Evolutionary conservation across 306 rosid genomes (phyloP), one percentile per base, ranked within the genome.

Genomic region (Fragaria vesca): DNA sequence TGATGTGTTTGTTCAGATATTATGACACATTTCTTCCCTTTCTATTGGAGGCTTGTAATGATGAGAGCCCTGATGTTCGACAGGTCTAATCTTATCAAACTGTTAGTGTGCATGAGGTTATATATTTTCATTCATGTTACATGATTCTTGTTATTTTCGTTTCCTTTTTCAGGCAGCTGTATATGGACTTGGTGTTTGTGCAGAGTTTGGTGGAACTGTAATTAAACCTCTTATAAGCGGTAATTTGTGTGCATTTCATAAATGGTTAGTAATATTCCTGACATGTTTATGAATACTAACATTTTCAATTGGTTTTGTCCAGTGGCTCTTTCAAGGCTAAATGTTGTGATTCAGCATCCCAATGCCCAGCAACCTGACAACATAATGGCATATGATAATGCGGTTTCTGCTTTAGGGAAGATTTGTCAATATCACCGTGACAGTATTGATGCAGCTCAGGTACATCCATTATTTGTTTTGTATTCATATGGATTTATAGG

Each of bases 151-250:
- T 55, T 21, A 50, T 71, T 84, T 70, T 80, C 66, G 79, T 18
- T 21, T 10, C 68, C 71, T 82, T 45, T 69, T 86, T 74, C 84
- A 93, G 99, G 98, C 98, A 34, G 98, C 99, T 60, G 96, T 96
- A 46, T 96, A 96, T 84, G 99, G 99, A 76, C 96, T 96, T 12
- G 99, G 98, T 81, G 99, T 96, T 51, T 96, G 99, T 86, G 96
- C 96, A 7, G 99, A 93, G 86, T 96, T 79, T 78, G 99, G 99
- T 43, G 99, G 96, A 79, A 79, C 94, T 50, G 92, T 89, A 55
- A 86, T 96, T 75, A 96, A 87, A 81, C 98, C 92, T 71, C 90
- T 96, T 12, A 90, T 96, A 76, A 94, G 96, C 80, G 96, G 99
- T 96, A 80, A 32, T 30, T 85, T 72, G 65, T 69, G 70, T 73